These are phyloP conservation scores for Malus fusca DNA, from an alignment of 306 rosid genomes.

Conservation along the genomic window DNA sequence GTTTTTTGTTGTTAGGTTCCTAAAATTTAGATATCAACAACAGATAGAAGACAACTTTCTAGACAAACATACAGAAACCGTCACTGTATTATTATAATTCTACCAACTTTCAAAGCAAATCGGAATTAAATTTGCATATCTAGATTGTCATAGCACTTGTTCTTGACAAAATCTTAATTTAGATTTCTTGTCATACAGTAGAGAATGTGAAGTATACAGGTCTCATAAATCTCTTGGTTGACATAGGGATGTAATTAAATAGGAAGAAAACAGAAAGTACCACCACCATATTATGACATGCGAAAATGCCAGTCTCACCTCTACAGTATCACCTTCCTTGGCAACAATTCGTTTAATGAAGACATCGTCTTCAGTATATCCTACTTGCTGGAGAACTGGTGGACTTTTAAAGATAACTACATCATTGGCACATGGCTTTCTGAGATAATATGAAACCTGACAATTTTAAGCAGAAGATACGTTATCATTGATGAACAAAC, in stretches of 20 bases:
- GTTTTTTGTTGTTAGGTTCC: neutral
- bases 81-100: neutral
- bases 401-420: slow-evolving; percentile 92
- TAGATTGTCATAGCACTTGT: neutral
- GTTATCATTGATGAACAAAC: neutral
- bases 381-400: slow-evolving; percentile 92
- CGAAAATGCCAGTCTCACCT: slow-evolving; percentile 41
- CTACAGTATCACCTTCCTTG: slow-evolving; percentile 82
- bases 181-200: neutral
- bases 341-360: slow-evolving; percentile 92
- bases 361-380: slow-evolving; percentile 85
- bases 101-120: neutral
- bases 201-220: neutral
- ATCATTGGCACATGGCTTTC: slow-evolving; percentile 91
- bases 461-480: slow-evolving; percentile 14
- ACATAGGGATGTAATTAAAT: neutral
- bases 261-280: neutral
- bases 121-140: neutral
- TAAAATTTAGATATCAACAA: neutral
- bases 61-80: neutral
- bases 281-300: neutral
- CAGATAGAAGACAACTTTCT: neutral
- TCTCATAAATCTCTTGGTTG: neutral
- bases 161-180: neutral
- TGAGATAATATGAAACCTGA: slow-evolving; percentile 88